Conservation (phyloP, 495 filamentous ascomycete genomes). For the Haplographium delicatum region DNA sequence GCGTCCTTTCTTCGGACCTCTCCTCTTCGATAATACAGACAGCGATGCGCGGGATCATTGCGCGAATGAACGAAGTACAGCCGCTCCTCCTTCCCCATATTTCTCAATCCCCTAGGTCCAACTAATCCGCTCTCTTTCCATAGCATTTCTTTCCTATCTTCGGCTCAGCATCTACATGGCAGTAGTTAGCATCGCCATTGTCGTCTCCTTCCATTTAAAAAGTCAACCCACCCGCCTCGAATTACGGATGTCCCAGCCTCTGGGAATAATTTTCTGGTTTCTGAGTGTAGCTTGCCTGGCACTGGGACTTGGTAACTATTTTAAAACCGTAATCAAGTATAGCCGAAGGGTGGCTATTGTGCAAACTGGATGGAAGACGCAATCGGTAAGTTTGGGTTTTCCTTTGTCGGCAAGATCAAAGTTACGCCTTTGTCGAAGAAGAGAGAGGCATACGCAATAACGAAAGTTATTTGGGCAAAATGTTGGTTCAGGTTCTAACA, state of each 20-base stretch:
- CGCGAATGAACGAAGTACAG: constrained; percentile 69
- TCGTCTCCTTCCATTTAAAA: constrained; percentile 89
- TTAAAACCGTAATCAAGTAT: constrained; percentile 82
- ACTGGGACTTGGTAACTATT: constrained; percentile 80
- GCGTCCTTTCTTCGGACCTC: constrained; percentile 65
- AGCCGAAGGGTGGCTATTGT: constrained; percentile 73
- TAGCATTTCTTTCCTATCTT: constrained; percentile 87
- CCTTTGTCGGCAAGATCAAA: too few relatives aligned
- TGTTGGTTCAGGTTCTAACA: too few relatives aligned
- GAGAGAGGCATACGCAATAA: too few relatives aligned
- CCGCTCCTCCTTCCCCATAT: not conserved
- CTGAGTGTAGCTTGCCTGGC: constrained; percentile 69
- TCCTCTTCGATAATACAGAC: constrained; percentile 83
- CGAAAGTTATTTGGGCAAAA: too few relatives aligned
- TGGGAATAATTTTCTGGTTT: constrained; percentile 85
- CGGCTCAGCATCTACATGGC: constrained; percentile 87
- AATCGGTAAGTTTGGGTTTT: constrained; percentile 60
- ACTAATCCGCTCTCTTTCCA: not conserved
- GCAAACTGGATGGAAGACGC: constrained; percentile 91
- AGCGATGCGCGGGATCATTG: constrained; percentile 86
- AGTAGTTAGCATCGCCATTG: constrained; percentile 81
- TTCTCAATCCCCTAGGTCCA: not conserved
- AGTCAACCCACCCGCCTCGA: constrained; percentile 63
- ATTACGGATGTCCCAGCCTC: constrained; percentile 68
- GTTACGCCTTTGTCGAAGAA: too few relatives aligned